A percentile compares a stretch with the other conserved stretches of the same genome.
phyloP scores from a whole-genome alignment of 306 rosid genomes.

The Inga laurina region DNA sequence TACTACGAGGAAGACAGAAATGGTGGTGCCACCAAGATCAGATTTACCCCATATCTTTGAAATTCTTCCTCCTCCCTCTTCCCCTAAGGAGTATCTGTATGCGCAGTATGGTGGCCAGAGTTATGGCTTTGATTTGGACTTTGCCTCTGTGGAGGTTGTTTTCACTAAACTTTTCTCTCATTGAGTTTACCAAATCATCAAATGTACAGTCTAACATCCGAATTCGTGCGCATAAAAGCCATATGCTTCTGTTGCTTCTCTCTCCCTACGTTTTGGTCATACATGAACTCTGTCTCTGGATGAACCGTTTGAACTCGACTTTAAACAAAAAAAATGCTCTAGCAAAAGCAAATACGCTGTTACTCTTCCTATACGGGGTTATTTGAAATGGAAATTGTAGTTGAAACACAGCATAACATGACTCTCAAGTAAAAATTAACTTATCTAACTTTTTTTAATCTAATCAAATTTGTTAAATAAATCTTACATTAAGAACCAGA shows the following conservation, averaged over 20 bases:
- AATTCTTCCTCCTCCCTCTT: conserved; percentile 61
- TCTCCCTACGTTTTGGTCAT: neutral
- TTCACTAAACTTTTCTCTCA: conserved; percentile 55
- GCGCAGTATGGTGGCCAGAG: conserved; percentile 82
- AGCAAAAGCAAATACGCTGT: neutral
- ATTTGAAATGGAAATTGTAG: neutral
- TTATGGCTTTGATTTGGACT: conserved; percentile 74
- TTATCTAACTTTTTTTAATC: too few species aligned
- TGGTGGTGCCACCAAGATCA: conserved; percentile 51
- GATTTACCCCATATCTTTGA: conserved; percentile 55
- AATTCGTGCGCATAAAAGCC: conserved; percentile 16
- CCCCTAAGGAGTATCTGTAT: conserved; percentile 63
- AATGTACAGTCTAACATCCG: conserved; percentile 37
- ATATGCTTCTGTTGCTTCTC: neutral
- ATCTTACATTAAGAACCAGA: too few species aligned
- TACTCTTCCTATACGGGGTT: too few species aligned
- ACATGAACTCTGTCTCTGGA: neutral
- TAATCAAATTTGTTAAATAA: too few species aligned
- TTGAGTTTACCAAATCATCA: conserved; percentile 42
- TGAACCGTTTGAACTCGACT: neutral
- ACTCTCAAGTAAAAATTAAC: neutral
- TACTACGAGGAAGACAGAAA: conserved; percentile 48
- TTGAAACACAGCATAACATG: neutral
- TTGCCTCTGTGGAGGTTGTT: conserved; percentile 60
- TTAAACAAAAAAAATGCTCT: neutral